These are phyloP conservation scores for Salix udensis DNA, from an alignment of 345 rosid genomes.

Conservation along the genomic window DNA sequence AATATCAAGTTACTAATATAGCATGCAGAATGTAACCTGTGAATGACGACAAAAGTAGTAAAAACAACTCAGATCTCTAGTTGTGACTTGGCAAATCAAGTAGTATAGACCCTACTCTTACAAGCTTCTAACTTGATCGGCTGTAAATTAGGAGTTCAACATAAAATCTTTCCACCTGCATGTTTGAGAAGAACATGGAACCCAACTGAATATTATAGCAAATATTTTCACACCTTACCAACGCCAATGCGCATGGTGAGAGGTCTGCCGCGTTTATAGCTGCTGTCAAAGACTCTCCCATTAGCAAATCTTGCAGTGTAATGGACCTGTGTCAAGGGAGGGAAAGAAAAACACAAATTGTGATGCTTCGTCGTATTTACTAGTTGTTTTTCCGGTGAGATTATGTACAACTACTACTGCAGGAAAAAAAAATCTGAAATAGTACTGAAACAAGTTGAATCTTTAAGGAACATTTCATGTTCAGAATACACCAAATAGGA, in stretches of 20 bases:
- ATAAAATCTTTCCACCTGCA: not conserved
- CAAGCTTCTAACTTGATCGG: not conserved
- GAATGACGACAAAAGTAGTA: not conserved
- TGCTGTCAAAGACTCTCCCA: slow-evolving; percentile 87
- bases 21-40: not conserved
- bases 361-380: not conserved
- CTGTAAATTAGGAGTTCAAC: not conserved
- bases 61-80: not conserved
- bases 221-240: slow-evolving; percentile 57
- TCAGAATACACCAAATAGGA: not conserved
- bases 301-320: slow-evolving; percentile 90
- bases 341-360: not conserved
- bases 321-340: slow-evolving; percentile 45
- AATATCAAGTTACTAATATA: not conserved
- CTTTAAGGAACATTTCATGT: not conserved
- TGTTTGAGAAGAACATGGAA: not conserved
- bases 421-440: not conserved
- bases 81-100: not conserved
- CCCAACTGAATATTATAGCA: too few relatives aligned
- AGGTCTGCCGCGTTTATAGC: slow-evolving; percentile 85
- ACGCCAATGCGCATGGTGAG: slow-evolving; percentile 94
- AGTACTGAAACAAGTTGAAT: not conserved
- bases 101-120: not conserved
- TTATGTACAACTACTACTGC: not conserved
- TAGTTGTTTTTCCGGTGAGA: not conserved